Base-by-base conservation (phyloP, 2,329 filamentous ascomycete genomes). In the Raffaelea ambrosiae region DNA sequence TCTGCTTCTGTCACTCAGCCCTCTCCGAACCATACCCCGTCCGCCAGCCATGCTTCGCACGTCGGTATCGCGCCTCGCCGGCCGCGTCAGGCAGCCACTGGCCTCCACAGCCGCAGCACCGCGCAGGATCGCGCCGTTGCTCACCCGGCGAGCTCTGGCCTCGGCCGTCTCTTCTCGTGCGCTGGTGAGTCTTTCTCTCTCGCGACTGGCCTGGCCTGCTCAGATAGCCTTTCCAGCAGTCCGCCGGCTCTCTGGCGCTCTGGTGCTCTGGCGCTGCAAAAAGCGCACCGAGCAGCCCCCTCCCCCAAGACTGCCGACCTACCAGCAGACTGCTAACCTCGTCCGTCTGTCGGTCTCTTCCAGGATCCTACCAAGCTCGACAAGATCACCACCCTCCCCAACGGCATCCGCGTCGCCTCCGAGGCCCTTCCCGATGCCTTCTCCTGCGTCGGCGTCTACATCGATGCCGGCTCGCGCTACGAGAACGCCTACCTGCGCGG, bases 381-480 rank as follows among this genome's bases (percentile, higher is more conserved):
- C 65, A 74, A 84, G 55, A 84, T 97, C 59, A 95, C 90, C 8
- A 90, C 84, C 1, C 79, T 98, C 16, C 73, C 88, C 44, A 98
- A 98, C 76, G 93, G 93, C 61, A 72, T 98, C 55, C 87, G 91
- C 49, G 88, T 98, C 50, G 93, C 93, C 21, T 95, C 91, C 40
- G 93, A 98, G 65, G 89, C 90, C 48, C 77, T 97, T 11, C 90
- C 91, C 1, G 93, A 93, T 39, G 90, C 90, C 57, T 98, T 98
- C 66, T 87, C 90, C 4, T 93, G 89, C 44, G 86, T 98, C 16
- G 93, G 93, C 40, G 88, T 97, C 53, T 98, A 96, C 69, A 81
- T 98, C 61, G 90, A 97, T 64, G 89, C 88, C 26, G 93, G 93
- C 16, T 97, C 93, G 47, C 81, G 93, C 56, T 97, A 93, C 70